phyloP scores from a whole-genome alignment of 2,329 filamentous ascomycete genomes.

The Epichloe elymi region DNA sequence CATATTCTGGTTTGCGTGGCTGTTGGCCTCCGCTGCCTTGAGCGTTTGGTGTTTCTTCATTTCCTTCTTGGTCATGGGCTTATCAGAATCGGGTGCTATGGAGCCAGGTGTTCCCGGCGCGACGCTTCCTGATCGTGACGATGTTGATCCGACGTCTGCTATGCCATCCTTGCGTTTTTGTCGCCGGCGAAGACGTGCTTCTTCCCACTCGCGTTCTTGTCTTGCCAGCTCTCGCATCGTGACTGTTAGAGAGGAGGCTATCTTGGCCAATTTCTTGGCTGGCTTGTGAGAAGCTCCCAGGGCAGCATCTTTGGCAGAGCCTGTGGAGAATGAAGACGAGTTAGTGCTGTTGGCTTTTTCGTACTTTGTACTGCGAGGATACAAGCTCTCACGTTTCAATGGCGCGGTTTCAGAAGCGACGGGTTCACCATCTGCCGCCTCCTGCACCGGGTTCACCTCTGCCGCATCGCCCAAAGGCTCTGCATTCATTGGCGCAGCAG shows the following conservation, averaged over 20 bases:
- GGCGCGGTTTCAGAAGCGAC: conserved; percentile 34
- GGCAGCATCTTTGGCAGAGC: conserved; percentile 23
- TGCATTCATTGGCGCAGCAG: conserved; percentile 44
- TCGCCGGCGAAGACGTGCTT: conserved; percentile 55
- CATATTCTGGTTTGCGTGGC: conserved; percentile 69
- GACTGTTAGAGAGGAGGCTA: conserved; percentile 36
- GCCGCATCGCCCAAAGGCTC: conserved; percentile 18
- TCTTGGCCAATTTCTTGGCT: conserved; percentile 31
- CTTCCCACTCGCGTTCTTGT: conserved; percentile 59
- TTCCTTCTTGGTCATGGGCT: conserved; percentile 78
- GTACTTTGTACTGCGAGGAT: neutral
- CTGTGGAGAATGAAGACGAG: conserved; percentile 14
- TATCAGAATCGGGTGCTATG: conserved; percentile 50
- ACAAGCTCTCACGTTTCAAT: conserved; percentile 42
- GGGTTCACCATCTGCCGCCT: conserved; percentile 31
- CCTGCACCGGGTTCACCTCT: conserved; percentile 9
- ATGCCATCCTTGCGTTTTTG: conserved; percentile 48
- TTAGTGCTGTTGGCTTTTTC: neutral
- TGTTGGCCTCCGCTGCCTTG: conserved; percentile 63
- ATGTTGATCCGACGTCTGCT: conserved; percentile 32
- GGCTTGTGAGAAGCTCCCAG: conserved; percentile 28
- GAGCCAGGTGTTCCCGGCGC: conserved; percentile 49
- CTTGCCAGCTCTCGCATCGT: conserved; percentile 49
- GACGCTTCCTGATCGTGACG: conserved; percentile 41
- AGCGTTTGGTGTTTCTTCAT: conserved; percentile 61